Percentiles rank a stretch among this genome's conserved stretches.
Evolutionary conservation across 1,284 basidiomycete species (phyloP).

Genomic region (Naganishia albida): DNA sequence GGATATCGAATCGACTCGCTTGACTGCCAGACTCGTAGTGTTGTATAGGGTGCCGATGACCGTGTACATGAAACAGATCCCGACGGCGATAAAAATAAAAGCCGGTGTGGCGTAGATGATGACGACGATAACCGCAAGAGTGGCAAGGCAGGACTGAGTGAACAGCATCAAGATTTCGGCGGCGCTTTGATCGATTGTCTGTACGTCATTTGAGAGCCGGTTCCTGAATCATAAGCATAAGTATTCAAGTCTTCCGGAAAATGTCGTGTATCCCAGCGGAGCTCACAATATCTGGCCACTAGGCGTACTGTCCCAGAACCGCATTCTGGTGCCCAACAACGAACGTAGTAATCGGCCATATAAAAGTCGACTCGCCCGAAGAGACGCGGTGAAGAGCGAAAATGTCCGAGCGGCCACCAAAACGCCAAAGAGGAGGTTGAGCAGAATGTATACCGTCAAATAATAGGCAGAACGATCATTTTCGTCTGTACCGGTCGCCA

Average conservation of each 20-base stretch:
- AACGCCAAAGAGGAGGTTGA: conserved; percentile 46
- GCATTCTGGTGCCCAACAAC: conserved; percentile 52
- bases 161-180: conserved; percentile 51
- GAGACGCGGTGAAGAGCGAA: conserved; percentile 45
- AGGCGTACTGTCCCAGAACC: conserved; percentile 55
- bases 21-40: conserved; percentile 58
- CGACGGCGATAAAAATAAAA: conserved; percentile 53
- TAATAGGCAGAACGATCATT: conserved; percentile 43
- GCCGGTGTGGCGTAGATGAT: conserved; percentile 48
- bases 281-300: conserved; percentile 28
- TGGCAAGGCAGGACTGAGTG: conserved; percentile 44
- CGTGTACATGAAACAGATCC: conserved; percentile 55
- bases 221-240: conserved; percentile 57
- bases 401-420: conserved; percentile 46
- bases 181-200: conserved; percentile 55
- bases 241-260: not conserved
- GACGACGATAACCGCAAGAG: conserved; percentile 48
- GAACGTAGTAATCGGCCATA: conserved; percentile 47
- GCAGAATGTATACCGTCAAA: conserved; percentile 45
- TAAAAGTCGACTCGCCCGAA: conserved; percentile 45
- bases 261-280: not conserved
- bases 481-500: not conserved
- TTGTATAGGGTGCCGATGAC: conserved; percentile 56
- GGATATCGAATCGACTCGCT: conserved; percentile 57
- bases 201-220: conserved; percentile 57